A percentile compares a stretch with the other conserved stretches of the same genome.
These are phyloP conservation scores for Paracamarosporium sp. DNA, from an alignment of 2,329 filamentous ascomycete species.

Conservation along the genomic window DNA sequence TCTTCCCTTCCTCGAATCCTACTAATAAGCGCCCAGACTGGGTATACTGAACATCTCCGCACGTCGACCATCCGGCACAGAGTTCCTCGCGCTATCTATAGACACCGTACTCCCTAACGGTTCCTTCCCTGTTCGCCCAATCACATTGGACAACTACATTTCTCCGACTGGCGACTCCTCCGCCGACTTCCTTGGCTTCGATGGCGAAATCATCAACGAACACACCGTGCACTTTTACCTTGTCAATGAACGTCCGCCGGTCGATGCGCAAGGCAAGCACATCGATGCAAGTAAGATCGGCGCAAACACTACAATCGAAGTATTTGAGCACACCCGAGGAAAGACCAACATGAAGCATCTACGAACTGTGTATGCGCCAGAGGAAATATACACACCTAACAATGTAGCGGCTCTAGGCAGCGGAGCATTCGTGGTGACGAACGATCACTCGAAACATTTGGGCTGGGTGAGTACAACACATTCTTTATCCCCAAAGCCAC, in stretches of 20 bases:
- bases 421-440: conserved; percentile 11
- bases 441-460: conserved; percentile 25
- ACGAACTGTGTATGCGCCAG: conserved; percentile 1
- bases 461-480: conserved; percentile 11
- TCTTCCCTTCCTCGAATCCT: background rate
- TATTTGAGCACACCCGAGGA: conserved; percentile 9
- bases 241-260: conserved; percentile 33
- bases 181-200: conserved; percentile 35
- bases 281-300: conserved; percentile 30
- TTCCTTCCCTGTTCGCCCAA: conserved; percentile 29
- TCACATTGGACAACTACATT: conserved; percentile 28
- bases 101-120: conserved; percentile 31
- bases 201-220: conserved; percentile 29
- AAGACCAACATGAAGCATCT: conserved; percentile 7
- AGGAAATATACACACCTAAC: conserved; percentile 6
- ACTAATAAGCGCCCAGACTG: conserved; percentile 17
- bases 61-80: conserved; percentile 27
- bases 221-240: conserved; percentile 36
- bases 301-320: conserved; percentile 33
- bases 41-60: conserved; percentile 27
- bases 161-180: conserved; percentile 28
- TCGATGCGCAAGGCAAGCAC: conserved; percentile 27
- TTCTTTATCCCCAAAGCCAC: background rate
- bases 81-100: conserved; percentile 37
- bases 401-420: conserved; percentile 6